These are phyloP conservation scores for Vanrija sp. DNA, from an alignment of 1,284 basidiomycete genomes.

Conservation along the genomic window DNA sequence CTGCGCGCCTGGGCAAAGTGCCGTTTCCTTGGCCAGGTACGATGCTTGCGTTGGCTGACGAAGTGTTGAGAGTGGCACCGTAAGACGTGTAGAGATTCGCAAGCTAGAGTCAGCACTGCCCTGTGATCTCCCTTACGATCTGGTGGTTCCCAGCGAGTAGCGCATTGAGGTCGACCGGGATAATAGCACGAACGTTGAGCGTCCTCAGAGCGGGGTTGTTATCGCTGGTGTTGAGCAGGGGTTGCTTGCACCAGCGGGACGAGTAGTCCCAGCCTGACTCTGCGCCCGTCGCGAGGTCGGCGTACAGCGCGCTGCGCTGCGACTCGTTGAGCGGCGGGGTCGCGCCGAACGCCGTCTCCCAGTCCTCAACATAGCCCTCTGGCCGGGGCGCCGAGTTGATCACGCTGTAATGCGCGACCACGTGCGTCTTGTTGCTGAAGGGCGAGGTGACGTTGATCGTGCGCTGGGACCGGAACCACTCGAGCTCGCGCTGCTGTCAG, in stretches of 20 bases:
- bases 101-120: conserved; percentile 46
- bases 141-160: conserved; percentile 59
- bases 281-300: conserved; percentile 82
- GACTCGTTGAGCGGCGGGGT: conserved; percentile 60
- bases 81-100: conserved; percentile 60
- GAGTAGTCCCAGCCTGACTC: conserved; percentile 61
- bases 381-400: conserved; percentile 81
- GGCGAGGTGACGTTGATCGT: conserved; percentile 70
- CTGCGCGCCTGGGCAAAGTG: neutral
- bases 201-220: conserved; percentile 60
- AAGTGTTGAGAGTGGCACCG: neutral
- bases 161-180: conserved; percentile 78
- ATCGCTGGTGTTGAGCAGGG: conserved; percentile 50
- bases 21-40: neutral
- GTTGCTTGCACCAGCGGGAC: conserved; percentile 54
- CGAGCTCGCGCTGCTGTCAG: conserved; percentile 55
- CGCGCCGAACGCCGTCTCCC: conserved; percentile 66
- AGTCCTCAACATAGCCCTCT: conserved; percentile 66
- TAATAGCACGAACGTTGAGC: conserved; percentile 64
- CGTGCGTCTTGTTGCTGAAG: conserved; percentile 60
- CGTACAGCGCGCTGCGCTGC: conserved; percentile 66
- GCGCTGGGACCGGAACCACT: conserved; percentile 77
- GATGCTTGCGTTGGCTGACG: neutral
- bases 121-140: conserved; percentile 55
- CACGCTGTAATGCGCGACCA: conserved; percentile 69